A percentile compares a stretch with the other conserved stretches of the same genome.
phyloP scores from a whole-genome alignment of 1,139 yeast genomes.

The Hansenula sp. region DNA sequence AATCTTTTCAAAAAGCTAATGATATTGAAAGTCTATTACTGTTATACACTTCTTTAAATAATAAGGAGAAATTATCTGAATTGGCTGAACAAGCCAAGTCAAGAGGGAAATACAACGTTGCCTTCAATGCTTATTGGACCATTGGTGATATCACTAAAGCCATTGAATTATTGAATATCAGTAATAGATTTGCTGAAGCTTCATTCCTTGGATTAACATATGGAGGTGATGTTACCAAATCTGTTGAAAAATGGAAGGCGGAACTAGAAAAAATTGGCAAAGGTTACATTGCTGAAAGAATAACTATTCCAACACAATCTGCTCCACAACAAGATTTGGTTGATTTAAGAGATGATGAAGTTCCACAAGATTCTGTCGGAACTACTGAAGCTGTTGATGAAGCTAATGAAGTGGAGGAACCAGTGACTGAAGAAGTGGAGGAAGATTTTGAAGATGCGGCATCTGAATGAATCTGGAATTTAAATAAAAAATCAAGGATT shows the following conservation, averaged over 20 bases:
- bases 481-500: constrained; percentile 3
- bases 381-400: constrained; percentile 13
- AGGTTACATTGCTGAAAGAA: constrained; percentile 55
- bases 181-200: constrained; percentile 81
- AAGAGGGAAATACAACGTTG: constrained; percentile 80
- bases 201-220: constrained; percentile 77
- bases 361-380: no score
- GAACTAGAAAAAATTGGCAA: constrained; percentile 50
- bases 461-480: constrained; percentile 11
- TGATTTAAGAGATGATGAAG: constrained; percentile 26
- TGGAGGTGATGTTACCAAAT: constrained; percentile 47
- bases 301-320: constrained; percentile 35
- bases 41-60: constrained; percentile 78
- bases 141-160: constrained; percentile 68
- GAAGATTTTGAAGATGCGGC: constrained; percentile 22
- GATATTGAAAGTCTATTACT: constrained; percentile 82
- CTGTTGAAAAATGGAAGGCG: constrained; percentile 66
- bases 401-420: constrained; percentile 17
- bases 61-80: constrained; percentile 52
- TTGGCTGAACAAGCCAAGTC: constrained; percentile 64
- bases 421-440: constrained; percentile 13
- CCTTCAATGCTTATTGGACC: constrained; percentile 90
- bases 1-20: constrained; percentile 73
- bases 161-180: constrained; percentile 59
- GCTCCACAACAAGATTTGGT: constrained; percentile 29